Percentiles rank a stretch among this genome's conserved stretches.
Evolutionary conservation across 192 early-diverging fungal species (phyloP).

Genomic region (Paraglomus occultum): DNA sequence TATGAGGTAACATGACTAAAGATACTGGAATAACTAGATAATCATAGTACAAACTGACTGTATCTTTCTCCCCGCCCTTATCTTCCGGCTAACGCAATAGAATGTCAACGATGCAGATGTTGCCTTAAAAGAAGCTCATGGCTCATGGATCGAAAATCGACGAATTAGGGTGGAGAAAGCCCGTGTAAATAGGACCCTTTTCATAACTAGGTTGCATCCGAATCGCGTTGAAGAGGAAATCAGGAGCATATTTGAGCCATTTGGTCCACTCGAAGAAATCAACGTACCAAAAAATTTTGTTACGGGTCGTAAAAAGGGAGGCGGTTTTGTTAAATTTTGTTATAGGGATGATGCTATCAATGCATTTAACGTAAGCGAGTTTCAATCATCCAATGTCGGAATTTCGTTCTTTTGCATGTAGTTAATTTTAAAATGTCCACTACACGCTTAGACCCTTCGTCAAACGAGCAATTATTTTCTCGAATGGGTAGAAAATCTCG

Average conservation of each 20-base stretch:
- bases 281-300: slow-evolving; percentile 48
- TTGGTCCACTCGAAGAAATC: slow-evolving; percentile 65
- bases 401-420: neutral
- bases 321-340: slow-evolving; percentile 68
- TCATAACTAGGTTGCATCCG: slow-evolving; percentile 47
- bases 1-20: slow-evolving; percentile 49
- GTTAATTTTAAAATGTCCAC: neutral
- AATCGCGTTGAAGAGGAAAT: slow-evolving; percentile 48
- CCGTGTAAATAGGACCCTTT: slow-evolving; percentile 72
- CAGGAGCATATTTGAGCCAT: slow-evolving; percentile 39
- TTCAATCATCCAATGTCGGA: neutral
- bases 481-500: slow-evolving; percentile 62
- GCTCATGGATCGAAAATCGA: slow-evolving; percentile 63
- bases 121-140: slow-evolving; percentile 63
- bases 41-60: no score
- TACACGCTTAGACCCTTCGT: slow-evolving; percentile 41
- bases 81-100: slow-evolving; percentile 32
- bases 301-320: slow-evolving; percentile 43
- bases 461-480: slow-evolving; percentile 43
- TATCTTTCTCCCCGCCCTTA: no score
- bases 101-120: slow-evolving; percentile 49
- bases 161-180: slow-evolving; percentile 75
- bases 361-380: slow-evolving; percentile 50
- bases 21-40: no score
- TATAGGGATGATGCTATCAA: slow-evolving; percentile 73